phyloP scores from a whole-genome alignment of 2,329 filamentous ascomycete genomes.

The Pseudocercospora eumusae region DNA sequence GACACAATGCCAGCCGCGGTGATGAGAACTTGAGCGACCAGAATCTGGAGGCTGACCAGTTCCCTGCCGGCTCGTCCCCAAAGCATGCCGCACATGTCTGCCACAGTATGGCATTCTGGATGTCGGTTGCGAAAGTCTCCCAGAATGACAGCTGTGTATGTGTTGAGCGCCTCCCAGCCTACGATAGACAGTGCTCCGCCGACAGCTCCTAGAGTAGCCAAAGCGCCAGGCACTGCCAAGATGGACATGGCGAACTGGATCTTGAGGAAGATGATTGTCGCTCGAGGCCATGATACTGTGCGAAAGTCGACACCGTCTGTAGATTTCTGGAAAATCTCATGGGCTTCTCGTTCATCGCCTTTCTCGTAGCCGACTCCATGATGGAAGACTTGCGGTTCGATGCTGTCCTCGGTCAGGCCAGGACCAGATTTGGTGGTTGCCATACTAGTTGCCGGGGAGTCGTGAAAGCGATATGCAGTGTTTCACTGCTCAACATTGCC shows the following conservation, averaged over 20 bases:
- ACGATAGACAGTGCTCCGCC: constrained; percentile 50
- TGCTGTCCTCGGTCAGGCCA: not conserved
- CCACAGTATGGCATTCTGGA: constrained; percentile 53
- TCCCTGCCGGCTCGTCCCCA: constrained; percentile 56
- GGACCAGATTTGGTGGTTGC: not conserved
- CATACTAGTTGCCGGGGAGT: not conserved
- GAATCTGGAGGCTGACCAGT: constrained; percentile 56
- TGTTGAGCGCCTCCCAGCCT: constrained; percentile 51
- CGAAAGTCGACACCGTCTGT: constrained; percentile 53
- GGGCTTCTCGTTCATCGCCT: constrained; percentile 4
- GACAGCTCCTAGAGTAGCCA: constrained; percentile 37
- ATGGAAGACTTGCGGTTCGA: not conserved
- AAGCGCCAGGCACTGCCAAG: constrained; percentile 19
- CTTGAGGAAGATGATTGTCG: constrained; percentile 55
- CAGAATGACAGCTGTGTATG: constrained; percentile 51
- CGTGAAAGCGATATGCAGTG: no score
- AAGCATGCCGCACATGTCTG: constrained; percentile 59
- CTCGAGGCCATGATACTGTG: constrained; percentile 55
- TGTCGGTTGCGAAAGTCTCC: constrained; percentile 54
- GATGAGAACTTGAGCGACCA: constrained; percentile 58
- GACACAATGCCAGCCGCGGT: constrained; percentile 60
- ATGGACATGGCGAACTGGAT: constrained; percentile 41
- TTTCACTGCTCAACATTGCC: no score
- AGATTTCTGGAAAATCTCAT: constrained; percentile 53
- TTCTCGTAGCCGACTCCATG: not conserved